Base-by-base conservation (phyloP, 2,329 filamentous ascomycete genomes). In the Colletotrichum gloeosporioides region DNA sequence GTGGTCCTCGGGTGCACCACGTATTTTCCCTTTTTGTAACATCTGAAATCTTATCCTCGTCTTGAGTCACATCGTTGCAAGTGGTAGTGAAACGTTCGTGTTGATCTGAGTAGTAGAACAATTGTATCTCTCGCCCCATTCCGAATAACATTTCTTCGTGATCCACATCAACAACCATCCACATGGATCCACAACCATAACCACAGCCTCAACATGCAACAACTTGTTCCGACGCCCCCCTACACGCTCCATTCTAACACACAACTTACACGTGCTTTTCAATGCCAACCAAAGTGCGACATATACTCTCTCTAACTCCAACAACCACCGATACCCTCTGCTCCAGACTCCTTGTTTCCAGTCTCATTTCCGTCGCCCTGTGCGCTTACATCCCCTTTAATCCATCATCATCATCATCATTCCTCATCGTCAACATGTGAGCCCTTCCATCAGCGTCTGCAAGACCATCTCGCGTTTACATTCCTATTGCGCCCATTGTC, bases 341-440 rank as follows among this genome's bases (percentile, higher is more conserved):
- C 18, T 6, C 39, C 39, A n/a, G 18, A n/a, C 16, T n/a, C 8
- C 18, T 44, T 0, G 0, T 12, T 18, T 0, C 39, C 39, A 44
- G 10, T 44, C 18, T 44, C 39, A n/a, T 6, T 4, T 2, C 39
- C 9, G 1, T 39, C 15, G 0, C 36, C 18, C 8, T 39, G 4
- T 39, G 36, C 8, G 36, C 36, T 18, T 3, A 39, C 36, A 39
- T 39, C 36, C 36, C 36, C 36, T 18, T 39, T 5, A 5, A 2
- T 39, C 36, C 36, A 4, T 44, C 36, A 8, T 44, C 36, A 4
- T 44, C 39, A n/a, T 49, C 39, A 6, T 44, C 8, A 1, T n/a
- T n/a, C 39, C 18, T 10, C 39, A 9, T 9, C 8, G 0, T 6
- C 16, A 44, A 6, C 18, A 4, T 44, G 39, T 44, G 1, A 44